Conservation (phyloP, 2,329 filamentous ascomycete genomes). For the Didymella pinodella region DNA sequence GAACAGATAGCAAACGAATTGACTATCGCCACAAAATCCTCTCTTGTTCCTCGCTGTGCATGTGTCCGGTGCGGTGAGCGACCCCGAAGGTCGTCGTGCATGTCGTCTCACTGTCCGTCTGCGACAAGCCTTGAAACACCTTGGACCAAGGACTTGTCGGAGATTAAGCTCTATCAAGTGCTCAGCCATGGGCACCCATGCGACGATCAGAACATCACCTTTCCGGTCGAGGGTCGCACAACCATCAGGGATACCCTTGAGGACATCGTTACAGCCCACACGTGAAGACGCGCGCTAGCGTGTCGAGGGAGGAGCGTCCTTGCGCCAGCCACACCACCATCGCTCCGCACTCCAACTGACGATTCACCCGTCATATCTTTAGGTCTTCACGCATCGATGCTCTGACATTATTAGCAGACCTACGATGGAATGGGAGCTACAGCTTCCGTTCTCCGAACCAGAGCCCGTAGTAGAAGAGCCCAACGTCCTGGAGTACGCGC, state of each 20-base stretch:
- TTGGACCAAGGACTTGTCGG: constrained; percentile 5
- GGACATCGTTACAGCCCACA: not conserved
- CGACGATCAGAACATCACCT: not conserved
- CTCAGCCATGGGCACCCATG: not conserved
- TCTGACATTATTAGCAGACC: not conserved
- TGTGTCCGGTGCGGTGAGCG: not conserved
- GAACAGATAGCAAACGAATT: constrained; percentile 11
- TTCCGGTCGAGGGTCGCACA: not conserved
- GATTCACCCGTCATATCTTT: not conserved
- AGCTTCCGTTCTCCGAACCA: constrained; percentile 17
- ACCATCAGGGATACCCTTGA: not conserved
- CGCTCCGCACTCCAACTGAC: not conserved
- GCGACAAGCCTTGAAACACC: constrained; percentile 18
- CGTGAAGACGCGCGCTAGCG: constrained; percentile 14
- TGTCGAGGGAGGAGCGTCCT: not conserved
- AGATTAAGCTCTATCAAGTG: constrained; percentile 1
- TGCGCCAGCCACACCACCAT: not conserved
- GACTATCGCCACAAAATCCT: not conserved
- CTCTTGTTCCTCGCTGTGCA: not conserved
- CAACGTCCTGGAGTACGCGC: constrained; percentile 58
- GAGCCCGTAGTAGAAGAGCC: constrained; percentile 33
- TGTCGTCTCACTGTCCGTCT: constrained; percentile 7
- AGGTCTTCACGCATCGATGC: not conserved
- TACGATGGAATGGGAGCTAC: constrained; percentile 34
- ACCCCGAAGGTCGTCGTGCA: not conserved